A percentile compares a stretch with the other conserved stretches of the same genome.
Evolutionary conservation across 352 stramenopile genomes (phyloP).

Genomic region (Globisporangium cederbergense): DNA sequence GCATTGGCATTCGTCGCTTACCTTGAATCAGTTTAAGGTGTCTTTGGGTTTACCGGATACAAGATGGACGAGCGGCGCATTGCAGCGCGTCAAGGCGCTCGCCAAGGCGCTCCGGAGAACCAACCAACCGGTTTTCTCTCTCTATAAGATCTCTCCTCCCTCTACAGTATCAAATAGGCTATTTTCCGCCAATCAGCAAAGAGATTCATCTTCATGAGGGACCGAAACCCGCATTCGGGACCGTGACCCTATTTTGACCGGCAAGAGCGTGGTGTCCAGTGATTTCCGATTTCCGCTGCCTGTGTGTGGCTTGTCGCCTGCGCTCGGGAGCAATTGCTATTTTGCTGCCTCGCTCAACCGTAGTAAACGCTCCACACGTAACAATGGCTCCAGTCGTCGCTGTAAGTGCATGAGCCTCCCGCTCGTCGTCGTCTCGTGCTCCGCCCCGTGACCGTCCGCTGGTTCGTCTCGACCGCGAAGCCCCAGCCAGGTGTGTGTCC

Average conservation of each 20-base stretch:
- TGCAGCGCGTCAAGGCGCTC: background rate
- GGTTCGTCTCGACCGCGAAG: background rate
- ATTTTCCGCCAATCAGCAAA: constrained; percentile 35
- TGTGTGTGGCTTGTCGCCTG: too few relatives aligned
- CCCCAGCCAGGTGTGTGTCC: constrained; percentile 10
- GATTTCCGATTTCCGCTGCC: constrained; percentile 13
- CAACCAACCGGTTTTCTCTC: constrained; percentile 46
- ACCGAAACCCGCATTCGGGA: background rate
- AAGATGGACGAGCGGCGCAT: constrained; percentile 57
- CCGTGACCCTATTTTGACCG: constrained; percentile 3
- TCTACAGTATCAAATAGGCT: constrained; percentile 19
- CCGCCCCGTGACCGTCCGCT: background rate
- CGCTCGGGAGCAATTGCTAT: constrained; percentile 18
- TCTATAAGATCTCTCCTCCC: constrained; percentile 32
- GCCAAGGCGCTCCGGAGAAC: constrained; percentile 15
- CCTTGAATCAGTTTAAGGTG: constrained; percentile 93
- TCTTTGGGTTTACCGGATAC: constrained; percentile 87
- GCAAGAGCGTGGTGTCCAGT: constrained; percentile 28
- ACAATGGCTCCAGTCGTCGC: constrained; percentile 45
- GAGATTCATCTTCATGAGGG: background rate
- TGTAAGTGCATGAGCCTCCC: constrained; percentile 30
- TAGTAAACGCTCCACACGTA: constrained; percentile 26
- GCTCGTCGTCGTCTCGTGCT: constrained; percentile 6
- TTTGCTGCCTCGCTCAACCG: constrained; percentile 28
- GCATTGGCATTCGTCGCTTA: constrained; percentile 21